Evolutionary conservation across 2,329 filamentous ascomycete species (phyloP).

Genomic region (Fusarium solani-melongenae): DNA sequence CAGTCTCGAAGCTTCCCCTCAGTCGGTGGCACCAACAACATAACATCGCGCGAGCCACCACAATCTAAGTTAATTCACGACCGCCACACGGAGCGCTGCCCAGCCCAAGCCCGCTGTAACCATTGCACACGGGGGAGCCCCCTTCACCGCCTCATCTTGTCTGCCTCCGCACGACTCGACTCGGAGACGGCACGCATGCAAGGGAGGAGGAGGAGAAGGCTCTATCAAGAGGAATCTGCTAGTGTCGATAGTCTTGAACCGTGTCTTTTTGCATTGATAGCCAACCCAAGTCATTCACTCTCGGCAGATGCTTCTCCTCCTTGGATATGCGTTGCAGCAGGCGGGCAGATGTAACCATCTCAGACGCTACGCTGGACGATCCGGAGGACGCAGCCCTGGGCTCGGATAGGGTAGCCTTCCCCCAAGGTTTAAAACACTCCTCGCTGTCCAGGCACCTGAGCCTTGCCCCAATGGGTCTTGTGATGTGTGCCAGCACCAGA

Average conservation of each 20-base stretch:
- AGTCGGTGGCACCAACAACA: constrained; percentile 18
- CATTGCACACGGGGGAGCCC: constrained; percentile 5
- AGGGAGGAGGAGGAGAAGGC: not conserved
- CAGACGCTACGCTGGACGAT: not conserved
- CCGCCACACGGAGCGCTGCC: constrained; percentile 16
- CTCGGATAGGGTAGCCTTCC: constrained; percentile 23
- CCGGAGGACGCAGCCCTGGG: not conserved
- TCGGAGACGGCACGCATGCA: not conserved
- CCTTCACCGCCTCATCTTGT: constrained; percentile 33
- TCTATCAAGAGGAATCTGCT: not conserved
- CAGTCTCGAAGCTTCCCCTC: not conserved
- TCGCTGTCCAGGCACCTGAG: not conserved
- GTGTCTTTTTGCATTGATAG: not conserved
- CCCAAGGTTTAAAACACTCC: not conserved
- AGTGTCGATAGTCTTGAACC: not conserved
- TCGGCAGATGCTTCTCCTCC: not conserved
- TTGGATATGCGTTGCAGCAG: constrained; percentile 8
- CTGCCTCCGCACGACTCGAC: constrained; percentile 21
- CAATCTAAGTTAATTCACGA: constrained; percentile 10
- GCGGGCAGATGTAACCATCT: constrained; percentile 14
- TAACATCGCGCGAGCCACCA: constrained; percentile 31
- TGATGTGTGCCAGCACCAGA: constrained; percentile 13
- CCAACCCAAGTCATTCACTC: not conserved
- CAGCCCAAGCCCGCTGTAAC: constrained; percentile 12
- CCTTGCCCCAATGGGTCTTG: constrained; percentile 2